Conservation (phyloP, 139 green algal genomes). For the Chlorella vulgaris region DNA sequence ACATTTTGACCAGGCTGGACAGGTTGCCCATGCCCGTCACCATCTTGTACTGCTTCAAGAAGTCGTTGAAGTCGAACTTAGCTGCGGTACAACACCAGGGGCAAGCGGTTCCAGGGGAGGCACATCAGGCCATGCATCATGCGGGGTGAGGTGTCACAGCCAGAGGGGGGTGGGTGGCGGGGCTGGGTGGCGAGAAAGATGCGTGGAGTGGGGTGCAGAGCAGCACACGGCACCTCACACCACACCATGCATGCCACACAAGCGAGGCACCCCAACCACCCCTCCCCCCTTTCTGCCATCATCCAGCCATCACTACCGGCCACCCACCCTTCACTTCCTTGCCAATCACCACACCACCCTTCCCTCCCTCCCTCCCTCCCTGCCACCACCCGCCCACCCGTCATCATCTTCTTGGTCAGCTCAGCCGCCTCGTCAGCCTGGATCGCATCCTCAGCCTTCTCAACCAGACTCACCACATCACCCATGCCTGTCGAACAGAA, state of each 20-base stretch:
- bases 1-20: constrained; percentile 89
- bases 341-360: not conserved
- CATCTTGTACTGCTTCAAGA: constrained; percentile 93
- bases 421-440: constrained; percentile 84
- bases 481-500: constrained; percentile 75
- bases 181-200: no score
- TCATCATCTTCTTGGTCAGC: constrained; percentile 36
- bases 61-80: constrained; percentile 99
- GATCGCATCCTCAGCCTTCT: constrained; percentile 89
- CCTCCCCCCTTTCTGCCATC: no score
- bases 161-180: not conserved
- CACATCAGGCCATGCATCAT: not conserved
- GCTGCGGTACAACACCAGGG: constrained; percentile 31
- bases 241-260: no score
- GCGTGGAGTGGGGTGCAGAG: no score
- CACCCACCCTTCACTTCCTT: no score
- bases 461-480: constrained; percentile 95
- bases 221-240: no score
- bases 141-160: no score
- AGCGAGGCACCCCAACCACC: no score
- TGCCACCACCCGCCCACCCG: not conserved
- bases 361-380: not conserved
- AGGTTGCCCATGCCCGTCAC: constrained; percentile 94
- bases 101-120: no score
- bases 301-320: no score